Percentiles rank a stretch among this genome's conserved stretches.
phyloP scores from a whole-genome alignment of 176 grass and related monocot genomes.

The Dendrocalamus sinicus region DNA sequence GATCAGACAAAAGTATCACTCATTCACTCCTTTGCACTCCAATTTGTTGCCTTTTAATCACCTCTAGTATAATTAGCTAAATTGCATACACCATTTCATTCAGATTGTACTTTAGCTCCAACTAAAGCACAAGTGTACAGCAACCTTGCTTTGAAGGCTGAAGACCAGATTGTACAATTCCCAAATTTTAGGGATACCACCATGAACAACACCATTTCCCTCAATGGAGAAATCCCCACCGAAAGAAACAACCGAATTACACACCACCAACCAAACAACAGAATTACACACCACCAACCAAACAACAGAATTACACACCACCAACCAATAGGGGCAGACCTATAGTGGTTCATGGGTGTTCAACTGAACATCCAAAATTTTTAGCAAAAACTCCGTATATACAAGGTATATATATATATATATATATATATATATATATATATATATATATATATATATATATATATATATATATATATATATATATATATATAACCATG shows the following conservation, averaged over 20 bases:
- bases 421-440: no score
- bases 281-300: not conserved
- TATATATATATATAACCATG: no score
- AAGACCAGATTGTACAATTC: not conserved
- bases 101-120: conserved; percentile 1
- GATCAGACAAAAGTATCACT: not conserved
- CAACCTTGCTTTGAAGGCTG: not conserved
- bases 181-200: not conserved
- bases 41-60: not conserved
- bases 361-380: no score
- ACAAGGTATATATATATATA: no score
- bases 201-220: not conserved
- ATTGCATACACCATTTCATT: not conserved
- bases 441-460: no score
- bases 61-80: conserved; percentile 9
- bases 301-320: conserved; percentile 2
- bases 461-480: no score
- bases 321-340: no score
- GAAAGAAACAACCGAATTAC: not conserved
- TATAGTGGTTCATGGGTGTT: no score
- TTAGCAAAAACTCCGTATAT: no score
- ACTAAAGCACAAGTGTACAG: not conserved
- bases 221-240: not conserved
- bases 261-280: not conserved
- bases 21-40: not conserved